Base-by-base conservation (phyloP, 2,329 filamentous ascomycete genomes). In the Pezicula carpinea region DNA sequence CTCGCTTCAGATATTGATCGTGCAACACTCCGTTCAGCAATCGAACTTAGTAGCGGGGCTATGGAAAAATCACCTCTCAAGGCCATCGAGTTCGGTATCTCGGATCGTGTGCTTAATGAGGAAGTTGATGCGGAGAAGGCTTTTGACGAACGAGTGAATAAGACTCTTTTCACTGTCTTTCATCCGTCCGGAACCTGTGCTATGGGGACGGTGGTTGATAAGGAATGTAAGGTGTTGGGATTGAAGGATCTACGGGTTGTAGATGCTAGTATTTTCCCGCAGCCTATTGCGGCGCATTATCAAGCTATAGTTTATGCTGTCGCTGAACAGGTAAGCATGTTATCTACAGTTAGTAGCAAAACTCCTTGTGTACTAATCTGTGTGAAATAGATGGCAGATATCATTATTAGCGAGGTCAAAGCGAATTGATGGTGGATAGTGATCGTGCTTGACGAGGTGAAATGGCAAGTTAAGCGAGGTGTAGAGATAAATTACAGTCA, bases 121-220 rank as follows among this genome's bases (percentile, higher is more conserved):
- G 39, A 33, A 17, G 26, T 48, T n/a, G 13, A 13, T 7, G 31
- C 11, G 11, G 43, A 23, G 38, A 32, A 44, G 14, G 43, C 42
- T 5, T 15, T 49, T 22, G 35, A 38, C 11, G 22, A 38, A 19
- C 39, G 39, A n/a, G 8, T 52, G 13, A 4, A 38, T 22, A 35
- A 36, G n/a, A 49, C 44, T 3, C 26, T 19, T 3, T 29, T 32
- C n/a, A 51, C 49, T 31, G 17, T 48, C 4, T 47, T 35, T 38
- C 47, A 53, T 45, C 39, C 47, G 5, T 43, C 47, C 40, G 50
- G 52, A 1, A 53, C 50, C 22, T 46, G 40, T 39, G 39, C 54
- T 4, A 59, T 60, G 56, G 56, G 57, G 1, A 50, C 34, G 21
- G 58, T 62, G 13, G 59, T 62, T 2, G 58, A 60, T 49, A 42